Evolutionary conservation across 2,329 filamentous ascomycete species (phyloP).

Genomic region (Ceratocystis albifundus): DNA sequence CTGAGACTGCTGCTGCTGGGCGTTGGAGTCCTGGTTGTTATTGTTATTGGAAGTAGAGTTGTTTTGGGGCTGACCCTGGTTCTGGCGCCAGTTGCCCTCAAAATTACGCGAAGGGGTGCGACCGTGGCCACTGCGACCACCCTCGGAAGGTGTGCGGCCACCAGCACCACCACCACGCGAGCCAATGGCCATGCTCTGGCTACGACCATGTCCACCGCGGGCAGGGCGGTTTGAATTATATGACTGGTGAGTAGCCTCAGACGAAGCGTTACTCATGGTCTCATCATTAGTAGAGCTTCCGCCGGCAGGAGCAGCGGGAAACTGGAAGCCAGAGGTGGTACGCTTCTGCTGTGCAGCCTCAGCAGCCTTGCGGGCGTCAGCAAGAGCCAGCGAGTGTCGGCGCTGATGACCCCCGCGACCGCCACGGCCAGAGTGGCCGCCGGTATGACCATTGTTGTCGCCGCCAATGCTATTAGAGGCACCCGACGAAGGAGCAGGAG

Average conservation of each 20-base stretch:
- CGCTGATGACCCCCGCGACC: slow-evolving; percentile 78
- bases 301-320: slow-evolving; percentile 59
- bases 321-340: slow-evolving; percentile 88
- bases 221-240: slow-evolving; percentile 40
- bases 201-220: slow-evolving; percentile 56
- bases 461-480: slow-evolving; percentile 80
- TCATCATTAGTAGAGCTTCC: slow-evolving; percentile 49
- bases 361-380: slow-evolving; percentile 94
- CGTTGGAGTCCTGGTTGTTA: slow-evolving; percentile 7
- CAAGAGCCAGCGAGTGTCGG: slow-evolving; percentile 85
- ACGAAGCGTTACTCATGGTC: slow-evolving; percentile 30
- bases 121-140: slow-evolving; percentile 62
- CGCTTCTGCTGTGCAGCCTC: slow-evolving; percentile 94
- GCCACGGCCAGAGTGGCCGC: slow-evolving; percentile 58
- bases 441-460: slow-evolving; percentile 45
- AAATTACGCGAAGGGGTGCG: slow-evolving; percentile 85
- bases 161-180: slow-evolving; percentile 54
- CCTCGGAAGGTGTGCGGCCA: slow-evolving; percentile 53
- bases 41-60: slow-evolving; percentile 2
- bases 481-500: slow-evolving; percentile 84
- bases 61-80: slow-evolving; percentile 40
- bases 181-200: slow-evolving; percentile 82
- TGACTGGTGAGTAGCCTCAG: slow-evolving; percentile 29
- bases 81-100: slow-evolving; percentile 90
- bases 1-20: slow-evolving; percentile 40